These are phyloP conservation scores for Chalaropsis thielavioides DNA, from an alignment of 2,329 filamentous ascomycete genomes.

Conservation along the genomic window DNA sequence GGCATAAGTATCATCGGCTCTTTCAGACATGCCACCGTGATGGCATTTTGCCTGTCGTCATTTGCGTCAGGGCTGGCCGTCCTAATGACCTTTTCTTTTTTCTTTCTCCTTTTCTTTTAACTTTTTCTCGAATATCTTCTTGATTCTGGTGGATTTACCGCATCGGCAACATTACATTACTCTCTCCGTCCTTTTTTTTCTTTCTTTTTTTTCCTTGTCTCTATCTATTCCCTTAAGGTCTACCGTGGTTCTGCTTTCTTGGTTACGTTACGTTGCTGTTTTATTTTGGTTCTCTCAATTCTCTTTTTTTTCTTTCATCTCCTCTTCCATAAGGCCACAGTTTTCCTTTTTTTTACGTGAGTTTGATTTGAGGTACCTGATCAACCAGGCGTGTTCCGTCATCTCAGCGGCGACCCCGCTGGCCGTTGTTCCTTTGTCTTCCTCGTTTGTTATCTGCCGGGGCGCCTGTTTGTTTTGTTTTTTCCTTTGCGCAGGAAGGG, in stretches of 20 bases:
- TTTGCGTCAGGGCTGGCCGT: background rate
- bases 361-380: background rate
- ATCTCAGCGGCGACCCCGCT: background rate
- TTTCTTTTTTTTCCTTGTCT: constrained; percentile 17
- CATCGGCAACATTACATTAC: constrained; percentile 7
- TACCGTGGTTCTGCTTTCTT: constrained; percentile 12
- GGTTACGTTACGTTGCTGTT: constrained; percentile 19
- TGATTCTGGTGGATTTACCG: constrained; percentile 3
- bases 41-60: background rate
- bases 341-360: background rate
- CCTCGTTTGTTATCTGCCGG: background rate
- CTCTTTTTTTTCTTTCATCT: constrained; percentile 19
- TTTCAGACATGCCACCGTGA: background rate
- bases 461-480: constrained; percentile 2
- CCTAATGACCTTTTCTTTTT: constrained; percentile 7
- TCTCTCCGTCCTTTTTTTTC: constrained; percentile 14
- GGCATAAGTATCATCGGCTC: background rate
- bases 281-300: constrained; percentile 17
- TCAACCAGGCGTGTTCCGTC: background rate
- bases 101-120: constrained; percentile 17
- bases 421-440: constrained; percentile 4
- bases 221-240: constrained; percentile 11
- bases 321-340: constrained; percentile 3
- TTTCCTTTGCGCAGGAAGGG: no score
- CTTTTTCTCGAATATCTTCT: constrained; percentile 18